phyloP scores from a whole-genome alignment of 2,329 filamentous ascomycete species.

The Fonsecaea multimorphosa region DNA sequence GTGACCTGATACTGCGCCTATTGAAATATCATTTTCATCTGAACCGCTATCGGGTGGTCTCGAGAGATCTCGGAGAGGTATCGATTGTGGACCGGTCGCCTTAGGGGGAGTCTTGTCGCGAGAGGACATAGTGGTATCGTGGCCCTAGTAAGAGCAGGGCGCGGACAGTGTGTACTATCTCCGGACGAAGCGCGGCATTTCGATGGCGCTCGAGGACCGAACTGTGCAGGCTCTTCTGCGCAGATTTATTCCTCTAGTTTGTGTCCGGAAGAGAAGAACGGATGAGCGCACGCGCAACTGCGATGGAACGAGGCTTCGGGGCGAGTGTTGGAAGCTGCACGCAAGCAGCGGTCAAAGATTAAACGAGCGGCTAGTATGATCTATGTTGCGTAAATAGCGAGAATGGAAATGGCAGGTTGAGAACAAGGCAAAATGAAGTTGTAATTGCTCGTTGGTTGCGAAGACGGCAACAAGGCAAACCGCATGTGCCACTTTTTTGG shows the following conservation, averaged over 20 bases:
- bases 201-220: constrained; percentile 1
- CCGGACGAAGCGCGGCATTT: constrained; percentile 4
- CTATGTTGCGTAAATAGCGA: background rate
- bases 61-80: constrained; percentile 72
- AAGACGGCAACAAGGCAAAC: constrained; percentile 1
- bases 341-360: background rate
- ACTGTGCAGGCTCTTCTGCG: background rate
- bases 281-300: constrained; percentile 13
- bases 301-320: background rate
- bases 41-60: constrained; percentile 45
- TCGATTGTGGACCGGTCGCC: constrained; percentile 56
- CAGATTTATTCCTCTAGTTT: background rate
- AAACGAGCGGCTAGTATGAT: constrained; percentile 15
- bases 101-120: constrained; percentile 38
- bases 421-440: constrained; percentile 1
- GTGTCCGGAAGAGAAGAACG: background rate
- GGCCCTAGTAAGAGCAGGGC: constrained; percentile 3
- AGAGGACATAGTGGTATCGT: constrained; percentile 34
- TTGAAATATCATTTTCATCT: constrained; percentile 41
- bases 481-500: constrained; percentile 17
- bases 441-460: constrained; percentile 2
- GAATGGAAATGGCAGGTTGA: background rate
- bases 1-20: constrained; percentile 40
- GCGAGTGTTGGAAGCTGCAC: background rate
- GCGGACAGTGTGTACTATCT: constrained; percentile 9